Base-by-base conservation (phyloP, 2,329 filamentous ascomycete species). In the Aureobasidium sp. region DNA sequence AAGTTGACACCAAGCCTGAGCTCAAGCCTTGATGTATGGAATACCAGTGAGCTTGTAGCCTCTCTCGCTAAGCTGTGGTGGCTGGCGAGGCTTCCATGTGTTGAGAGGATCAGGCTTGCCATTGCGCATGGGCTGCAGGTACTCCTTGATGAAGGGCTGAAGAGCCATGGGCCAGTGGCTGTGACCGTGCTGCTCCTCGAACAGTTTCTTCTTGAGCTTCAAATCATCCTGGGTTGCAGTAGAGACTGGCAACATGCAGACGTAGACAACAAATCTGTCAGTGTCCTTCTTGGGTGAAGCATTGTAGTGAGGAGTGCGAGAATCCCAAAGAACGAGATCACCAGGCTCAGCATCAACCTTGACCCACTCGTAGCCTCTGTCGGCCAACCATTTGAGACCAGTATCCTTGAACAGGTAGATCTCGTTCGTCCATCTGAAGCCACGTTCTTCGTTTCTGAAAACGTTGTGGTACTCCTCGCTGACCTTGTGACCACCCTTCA, bases 41-140 rank as follows among this genome's bases (percentile, higher is more conserved):
- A 79, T 78, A 3, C 77, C 77, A 4, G 77, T 79, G 42, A 79
- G 65, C 63, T 73, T 77, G 64, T 74, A 77, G 1, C 72, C 75
- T 32, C 74, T 65, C 67, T 77, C 76, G 59, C 67, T 68, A 21
- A 79, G 64, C 37, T 68, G 61, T 0, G 73, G 70, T 48, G 76
- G 72, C 44, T 75, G 70, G 2, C 75, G 65, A 1, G 77, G 76
- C 62, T 67, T 67, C 25, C 68, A 66, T 25, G 73, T 69, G 25
- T 75, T 73, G 58, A 73, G 66, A 10, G 67, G 65, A 47, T 70
- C 67, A 5, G 66, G 64, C 54, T 65, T 58, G 13, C 68, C 70
- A 55, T 70, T 63, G 41, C 68, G 64, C 58, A 67, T 67, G n/a
- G 58, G 49, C 30, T 37, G 29, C 44, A 61, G 13, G 32, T 16